Percentiles rank a stretch among this genome's conserved stretches.
phyloP scores from a whole-genome alignment of 345 rosid species.

The Tarenaya hassleriana region DNA sequence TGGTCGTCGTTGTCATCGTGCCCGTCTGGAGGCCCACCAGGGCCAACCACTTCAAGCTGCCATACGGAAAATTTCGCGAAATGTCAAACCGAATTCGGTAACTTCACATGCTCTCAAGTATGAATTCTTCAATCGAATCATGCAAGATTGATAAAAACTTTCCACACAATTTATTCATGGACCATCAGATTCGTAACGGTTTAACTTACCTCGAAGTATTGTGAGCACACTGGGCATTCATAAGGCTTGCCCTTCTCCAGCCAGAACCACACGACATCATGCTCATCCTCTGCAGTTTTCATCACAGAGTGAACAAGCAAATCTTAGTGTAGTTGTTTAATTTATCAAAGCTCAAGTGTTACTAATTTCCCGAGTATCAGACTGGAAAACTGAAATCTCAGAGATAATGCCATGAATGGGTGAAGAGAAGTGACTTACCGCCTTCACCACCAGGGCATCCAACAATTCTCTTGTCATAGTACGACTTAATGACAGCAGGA shows the following conservation, averaged over 20 bases:
- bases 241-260: conserved; percentile 73
- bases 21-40: conserved; percentile 78
- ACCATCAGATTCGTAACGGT: background rate
- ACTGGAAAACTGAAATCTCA: too few species aligned
- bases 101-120: too few species aligned
- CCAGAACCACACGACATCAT: conserved; percentile 94
- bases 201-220: conserved; percentile 55
- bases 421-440: conserved; percentile 37
- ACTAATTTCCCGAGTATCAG: too few species aligned
- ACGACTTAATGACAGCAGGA: conserved; percentile 67
- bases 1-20: conserved; percentile 39
- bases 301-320: background rate
- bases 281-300: conserved; percentile 62
- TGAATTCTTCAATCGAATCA: too few species aligned
- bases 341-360: too few species aligned
- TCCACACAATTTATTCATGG: too few species aligned
- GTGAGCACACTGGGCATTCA: conserved; percentile 78
- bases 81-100: background rate
- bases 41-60: conserved; percentile 75
- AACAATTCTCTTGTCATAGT: conserved; percentile 73
- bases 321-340: background rate
- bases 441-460: conserved; percentile 92
- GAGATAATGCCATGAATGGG: too few species aligned
- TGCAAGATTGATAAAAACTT: too few species aligned
- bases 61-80: too few species aligned